Conservation (phyloP, 2,329 filamentous ascomycete genomes). For the Hortaea werneckii region DNA sequence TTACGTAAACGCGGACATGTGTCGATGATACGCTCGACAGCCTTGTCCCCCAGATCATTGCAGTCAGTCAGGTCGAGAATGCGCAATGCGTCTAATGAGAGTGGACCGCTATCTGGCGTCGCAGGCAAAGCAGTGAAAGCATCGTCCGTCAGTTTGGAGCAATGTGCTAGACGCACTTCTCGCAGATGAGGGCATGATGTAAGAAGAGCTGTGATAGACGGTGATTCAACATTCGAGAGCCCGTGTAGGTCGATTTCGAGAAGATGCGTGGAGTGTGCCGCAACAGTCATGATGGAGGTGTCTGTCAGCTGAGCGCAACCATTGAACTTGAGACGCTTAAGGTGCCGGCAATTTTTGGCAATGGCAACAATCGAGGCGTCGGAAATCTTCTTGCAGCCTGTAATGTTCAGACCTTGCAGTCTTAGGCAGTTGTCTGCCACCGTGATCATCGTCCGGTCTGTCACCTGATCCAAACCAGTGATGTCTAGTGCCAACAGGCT, state of each 20-base stretch:
- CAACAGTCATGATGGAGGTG: conserved; percentile 72
- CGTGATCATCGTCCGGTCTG: conserved; percentile 65
- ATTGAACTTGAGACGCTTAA: conserved; percentile 95
- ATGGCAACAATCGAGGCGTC: conserved; percentile 76
- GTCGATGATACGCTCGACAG: conserved; percentile 78
- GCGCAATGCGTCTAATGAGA: conserved; percentile 68
- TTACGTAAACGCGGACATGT: conserved; percentile 83
- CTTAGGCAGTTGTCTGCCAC: conserved; percentile 74
- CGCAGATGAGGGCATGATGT: conserved; percentile 72
- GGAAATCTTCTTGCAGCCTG: conserved; percentile 71
- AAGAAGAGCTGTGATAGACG: conserved; percentile 72
- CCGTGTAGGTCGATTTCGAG: conserved; percentile 93
- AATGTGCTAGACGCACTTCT: conserved; percentile 79
- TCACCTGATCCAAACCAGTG: conserved; percentile 69
- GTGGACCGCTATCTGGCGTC: conserved; percentile 37
- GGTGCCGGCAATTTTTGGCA: conserved; percentile 69
- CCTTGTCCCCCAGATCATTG: conserved; percentile 69
- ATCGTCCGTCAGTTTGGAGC: conserved; percentile 72
- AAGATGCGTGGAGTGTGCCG: conserved; percentile 78
- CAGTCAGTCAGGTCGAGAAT: conserved; percentile 93
- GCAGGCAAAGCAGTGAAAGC: conserved; percentile 73
- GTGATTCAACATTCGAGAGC: conserved; percentile 70
- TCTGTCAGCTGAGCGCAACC: conserved; percentile 80
- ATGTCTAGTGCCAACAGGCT: conserved; percentile 85
- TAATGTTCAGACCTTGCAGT: conserved; percentile 87